These are phyloP conservation scores for Cryphonectria japonica DNA, from an alignment of 2,329 filamentous ascomycete genomes.

Conservation along the genomic window DNA sequence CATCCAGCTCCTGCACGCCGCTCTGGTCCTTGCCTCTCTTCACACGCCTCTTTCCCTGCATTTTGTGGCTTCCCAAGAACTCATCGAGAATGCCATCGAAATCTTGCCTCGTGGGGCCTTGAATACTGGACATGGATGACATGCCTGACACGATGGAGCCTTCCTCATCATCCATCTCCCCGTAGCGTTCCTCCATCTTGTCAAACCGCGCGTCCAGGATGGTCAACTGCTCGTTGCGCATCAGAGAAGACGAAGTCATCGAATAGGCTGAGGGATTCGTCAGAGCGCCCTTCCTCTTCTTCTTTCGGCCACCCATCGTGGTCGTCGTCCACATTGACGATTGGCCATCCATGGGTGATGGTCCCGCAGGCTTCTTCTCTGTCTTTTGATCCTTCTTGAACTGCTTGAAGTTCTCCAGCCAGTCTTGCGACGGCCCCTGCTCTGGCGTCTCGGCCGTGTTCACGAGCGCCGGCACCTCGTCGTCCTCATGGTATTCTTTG, in stretches of 20 bases:
- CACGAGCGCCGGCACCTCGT: constrained; percentile 54
- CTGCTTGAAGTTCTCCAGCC: constrained; percentile 90
- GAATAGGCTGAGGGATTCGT: constrained; percentile 89
- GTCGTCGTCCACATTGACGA: constrained; percentile 76
- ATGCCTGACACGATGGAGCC: constrained; percentile 60
- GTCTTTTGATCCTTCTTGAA: constrained; percentile 82
- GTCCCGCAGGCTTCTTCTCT: constrained; percentile 44
- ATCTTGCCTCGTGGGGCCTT: constrained; percentile 71
- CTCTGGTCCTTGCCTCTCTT: constrained; percentile 82
- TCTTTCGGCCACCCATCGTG: constrained; percentile 77
- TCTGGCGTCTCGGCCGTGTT: constrained; percentile 53
- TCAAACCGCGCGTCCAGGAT: constrained; percentile 91
- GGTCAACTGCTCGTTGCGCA: constrained; percentile 83
- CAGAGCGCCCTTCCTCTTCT: constrained; percentile 94
- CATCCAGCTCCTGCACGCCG: constrained; percentile 87
- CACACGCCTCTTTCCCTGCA: constrained; percentile 71
- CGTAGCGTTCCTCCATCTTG: constrained; percentile 79
- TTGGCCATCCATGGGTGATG: constrained; percentile 66
- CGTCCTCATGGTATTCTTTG: constrained; percentile 57
- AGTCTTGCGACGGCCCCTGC: constrained; percentile 73
- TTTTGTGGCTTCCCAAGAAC: constrained; percentile 77
- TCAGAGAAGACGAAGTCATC: constrained; percentile 97
- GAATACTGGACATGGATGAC: constrained; percentile 68
- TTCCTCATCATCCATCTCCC: constrained; percentile 53
- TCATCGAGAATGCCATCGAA: constrained; percentile 93